Percentiles rank a stretch among this genome's conserved stretches.
Conservation (phyloP, 306 rosid genomes). For the Quercus bicolor region DNA sequence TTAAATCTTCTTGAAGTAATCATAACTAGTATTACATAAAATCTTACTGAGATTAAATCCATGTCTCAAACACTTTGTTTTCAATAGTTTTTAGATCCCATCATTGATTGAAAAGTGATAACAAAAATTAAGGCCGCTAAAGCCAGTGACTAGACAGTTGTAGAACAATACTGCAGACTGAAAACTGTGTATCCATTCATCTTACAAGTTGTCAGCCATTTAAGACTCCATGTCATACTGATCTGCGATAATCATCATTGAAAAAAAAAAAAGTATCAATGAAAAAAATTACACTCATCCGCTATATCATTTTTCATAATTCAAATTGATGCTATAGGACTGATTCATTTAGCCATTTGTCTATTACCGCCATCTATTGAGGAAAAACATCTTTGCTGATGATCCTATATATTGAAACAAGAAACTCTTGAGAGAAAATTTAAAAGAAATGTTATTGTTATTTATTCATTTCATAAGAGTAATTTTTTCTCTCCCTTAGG, state of each 20-base stretch:
- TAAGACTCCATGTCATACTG: conserved; percentile 9
- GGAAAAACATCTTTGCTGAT: background rate
- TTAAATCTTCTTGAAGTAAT: too few species aligned
- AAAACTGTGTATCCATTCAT: conserved; percentile 16
- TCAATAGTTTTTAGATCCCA: background rate
- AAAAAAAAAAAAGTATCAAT: too few species aligned
- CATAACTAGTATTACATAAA: too few species aligned
- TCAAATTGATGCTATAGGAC: background rate
- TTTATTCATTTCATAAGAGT: background rate
- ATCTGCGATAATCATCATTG: too few species aligned
- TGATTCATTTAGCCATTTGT: background rate
- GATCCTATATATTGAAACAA: background rate
- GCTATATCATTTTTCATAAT: background rate
- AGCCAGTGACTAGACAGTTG: background rate
- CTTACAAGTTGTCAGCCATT: conserved; percentile 3
- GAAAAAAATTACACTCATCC: background rate
- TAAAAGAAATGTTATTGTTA: background rate
- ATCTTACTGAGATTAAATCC: background rate
- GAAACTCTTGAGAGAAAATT: background rate
- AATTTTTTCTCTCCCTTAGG: conserved; percentile 46
- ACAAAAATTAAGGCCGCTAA: background rate
- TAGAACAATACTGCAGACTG: background rate
- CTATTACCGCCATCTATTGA: background rate
- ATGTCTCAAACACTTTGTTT: background rate
- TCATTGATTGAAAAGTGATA: conserved; percentile 2